Conservation (phyloP, 2,329 filamentous ascomycete genomes). For the Amphichorda felina region DNA sequence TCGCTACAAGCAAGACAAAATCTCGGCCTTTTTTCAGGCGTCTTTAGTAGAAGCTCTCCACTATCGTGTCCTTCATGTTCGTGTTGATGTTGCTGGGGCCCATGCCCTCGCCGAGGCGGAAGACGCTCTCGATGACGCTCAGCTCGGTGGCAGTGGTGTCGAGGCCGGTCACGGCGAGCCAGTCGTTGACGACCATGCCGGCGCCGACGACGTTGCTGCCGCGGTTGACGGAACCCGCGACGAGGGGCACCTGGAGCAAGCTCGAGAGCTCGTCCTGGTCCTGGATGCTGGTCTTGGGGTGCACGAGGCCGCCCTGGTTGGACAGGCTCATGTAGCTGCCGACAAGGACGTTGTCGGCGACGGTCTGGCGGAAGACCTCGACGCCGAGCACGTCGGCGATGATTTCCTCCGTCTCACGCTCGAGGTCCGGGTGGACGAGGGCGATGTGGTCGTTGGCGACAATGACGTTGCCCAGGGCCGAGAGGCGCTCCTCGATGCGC, state of each 20-base stretch:
- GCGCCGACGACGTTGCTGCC: constrained; percentile 92
- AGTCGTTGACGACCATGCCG: constrained; percentile 54
- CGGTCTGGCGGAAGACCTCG: constrained; percentile 86
- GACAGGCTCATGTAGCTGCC: constrained; percentile 94
- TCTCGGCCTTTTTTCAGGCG: not conserved
- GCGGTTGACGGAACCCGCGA: constrained; percentile 87
- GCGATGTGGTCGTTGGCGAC: constrained; percentile 95
- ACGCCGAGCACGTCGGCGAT: constrained; percentile 88
- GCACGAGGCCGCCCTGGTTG: constrained; percentile 93
- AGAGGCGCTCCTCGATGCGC: constrained; percentile 93
- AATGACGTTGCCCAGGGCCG: constrained; percentile 93
- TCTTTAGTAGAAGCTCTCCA: constrained; percentile 91
- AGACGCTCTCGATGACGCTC: constrained; percentile 92
- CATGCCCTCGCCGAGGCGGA: constrained; percentile 80
- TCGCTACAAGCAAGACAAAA: constrained; percentile 4
- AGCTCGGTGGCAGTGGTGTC: constrained; percentile 97
- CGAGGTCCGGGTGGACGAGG: constrained; percentile 88
- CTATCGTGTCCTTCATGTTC: constrained; percentile 92
- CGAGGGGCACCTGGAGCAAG: constrained; percentile 87
- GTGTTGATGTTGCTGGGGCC: constrained; percentile 70
- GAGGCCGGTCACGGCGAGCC: constrained; percentile 86
- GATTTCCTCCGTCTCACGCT: constrained; percentile 97
- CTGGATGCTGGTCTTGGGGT: constrained; percentile 93
- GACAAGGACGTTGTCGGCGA: constrained; percentile 93
- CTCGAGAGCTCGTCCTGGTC: constrained; percentile 96